phyloP scores from a whole-genome alignment of 768 basidiomycete genomes.

The Auricularia heimuer region DNA sequence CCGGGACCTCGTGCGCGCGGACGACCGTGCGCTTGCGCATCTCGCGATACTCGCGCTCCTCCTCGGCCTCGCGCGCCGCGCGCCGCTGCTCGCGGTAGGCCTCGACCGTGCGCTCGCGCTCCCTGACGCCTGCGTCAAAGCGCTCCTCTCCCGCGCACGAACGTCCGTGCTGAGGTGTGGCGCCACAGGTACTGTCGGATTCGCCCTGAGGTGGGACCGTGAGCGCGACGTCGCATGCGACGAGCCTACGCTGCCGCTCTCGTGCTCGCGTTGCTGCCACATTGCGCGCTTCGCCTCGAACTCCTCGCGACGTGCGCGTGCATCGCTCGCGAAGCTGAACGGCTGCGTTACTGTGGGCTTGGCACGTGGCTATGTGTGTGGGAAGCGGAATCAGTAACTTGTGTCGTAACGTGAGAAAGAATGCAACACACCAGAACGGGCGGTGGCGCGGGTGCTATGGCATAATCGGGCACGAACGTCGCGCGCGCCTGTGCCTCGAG shows the following conservation, averaged over 20 bases:
- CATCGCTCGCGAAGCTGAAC: constrained; percentile 45
- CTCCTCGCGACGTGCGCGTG: constrained; percentile 32
- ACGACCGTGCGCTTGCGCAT: constrained; percentile 54
- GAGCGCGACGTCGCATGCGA: not conserved
- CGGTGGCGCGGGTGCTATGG: not conserved
- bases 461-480: not conserved
- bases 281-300: constrained; percentile 23
- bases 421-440: not conserved
- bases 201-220: constrained; percentile 41
- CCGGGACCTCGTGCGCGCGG: constrained; percentile 61
- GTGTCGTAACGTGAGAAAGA: not conserved
- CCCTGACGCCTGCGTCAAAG: constrained; percentile 50
- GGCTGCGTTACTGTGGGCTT: constrained; percentile 35
- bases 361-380: not conserved
- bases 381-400: not conserved
- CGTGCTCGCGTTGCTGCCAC: constrained; percentile 7
- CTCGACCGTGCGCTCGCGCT: constrained; percentile 46
- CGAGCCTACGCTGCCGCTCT: not conserved
- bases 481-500: not conserved
- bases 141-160: constrained; percentile 52
- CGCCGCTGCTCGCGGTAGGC: constrained; percentile 36
- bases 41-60: constrained; percentile 52
- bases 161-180: constrained; percentile 43
- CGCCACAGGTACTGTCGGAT: constrained; percentile 39
- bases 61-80: constrained; percentile 39